Evolutionary conservation across 1,284 basidiomycete species (phyloP).

Genomic region (Austropuccinia psidii): DNA sequence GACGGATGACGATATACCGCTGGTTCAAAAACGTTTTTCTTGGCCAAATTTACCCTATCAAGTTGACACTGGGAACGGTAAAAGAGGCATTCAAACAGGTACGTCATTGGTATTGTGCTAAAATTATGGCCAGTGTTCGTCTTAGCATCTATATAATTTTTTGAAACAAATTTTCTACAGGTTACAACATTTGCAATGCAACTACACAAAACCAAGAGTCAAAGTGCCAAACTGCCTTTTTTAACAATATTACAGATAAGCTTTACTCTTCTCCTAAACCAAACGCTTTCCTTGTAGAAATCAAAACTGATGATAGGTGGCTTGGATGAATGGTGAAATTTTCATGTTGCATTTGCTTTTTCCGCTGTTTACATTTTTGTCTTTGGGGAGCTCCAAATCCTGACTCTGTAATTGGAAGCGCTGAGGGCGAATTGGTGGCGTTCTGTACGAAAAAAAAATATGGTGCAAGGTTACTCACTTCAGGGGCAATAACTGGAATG

Average conservation of each 20-base stretch:
- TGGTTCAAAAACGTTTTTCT: conserved; percentile 38
- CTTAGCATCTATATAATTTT: too few relatives aligned
- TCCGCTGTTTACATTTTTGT: neutral
- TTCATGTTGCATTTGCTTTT: neutral
- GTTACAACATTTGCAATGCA: conserved; percentile 64
- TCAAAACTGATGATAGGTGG: neutral
- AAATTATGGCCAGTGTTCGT: neutral
- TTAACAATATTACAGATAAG: conserved; percentile 41
- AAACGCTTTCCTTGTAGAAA: conserved; percentile 39
- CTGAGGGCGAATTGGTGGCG: conserved; percentile 41
- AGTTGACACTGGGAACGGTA: conserved; percentile 38
- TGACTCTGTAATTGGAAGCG: conserved; percentile 37
- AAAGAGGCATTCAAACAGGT: neutral
- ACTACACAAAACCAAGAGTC: conserved; percentile 59
- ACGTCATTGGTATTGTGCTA: neutral
- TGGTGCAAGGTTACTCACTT: conserved; percentile 60
- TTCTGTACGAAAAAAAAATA: conserved; percentile 54
- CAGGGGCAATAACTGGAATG: conserved; percentile 58
- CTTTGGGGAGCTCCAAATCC: neutral
- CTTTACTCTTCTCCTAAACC: conserved; percentile 38
- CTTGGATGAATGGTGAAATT: neutral
- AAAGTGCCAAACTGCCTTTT: conserved; percentile 56
- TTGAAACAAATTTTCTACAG: conserved; percentile 42
- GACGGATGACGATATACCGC: conserved; percentile 38
- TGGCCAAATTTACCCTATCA: conserved; percentile 37